Conservation (phyloP, 1,284 basidiomycete species). For the Cutaneotrichosporon cavernicola region DNA sequence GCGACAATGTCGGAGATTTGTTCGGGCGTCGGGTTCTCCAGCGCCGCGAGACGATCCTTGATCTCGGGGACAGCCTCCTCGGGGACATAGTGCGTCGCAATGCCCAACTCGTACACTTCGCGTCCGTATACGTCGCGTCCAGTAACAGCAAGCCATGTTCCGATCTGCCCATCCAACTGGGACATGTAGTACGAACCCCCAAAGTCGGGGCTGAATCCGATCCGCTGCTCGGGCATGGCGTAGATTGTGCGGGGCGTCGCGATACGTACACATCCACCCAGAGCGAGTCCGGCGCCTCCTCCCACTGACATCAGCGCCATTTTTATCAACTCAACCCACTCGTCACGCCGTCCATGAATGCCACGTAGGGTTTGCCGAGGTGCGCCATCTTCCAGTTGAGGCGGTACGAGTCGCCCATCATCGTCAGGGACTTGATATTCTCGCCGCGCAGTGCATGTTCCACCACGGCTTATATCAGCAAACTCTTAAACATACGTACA, state of each 20-base stretch:
- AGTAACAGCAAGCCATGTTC: slow-evolving; percentile 88
- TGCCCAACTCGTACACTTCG: slow-evolving; percentile 78
- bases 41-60: slow-evolving; percentile 46
- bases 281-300: slow-evolving; percentile 86
- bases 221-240: slow-evolving; percentile 95
- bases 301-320: slow-evolving; percentile 65
- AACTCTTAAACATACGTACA: background rate
- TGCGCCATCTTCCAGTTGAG: slow-evolving; percentile 77
- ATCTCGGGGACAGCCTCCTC: slow-evolving; percentile 70
- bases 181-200: slow-evolving; percentile 86
- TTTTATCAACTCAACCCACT: no score
- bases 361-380: slow-evolving; percentile 76
- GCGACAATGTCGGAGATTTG: slow-evolving; percentile 33
- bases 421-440: slow-evolving; percentile 62
- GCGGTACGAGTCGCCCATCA: slow-evolving; percentile 87
- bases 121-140: slow-evolving; percentile 69
- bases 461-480: slow-evolving; percentile 9
- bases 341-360: slow-evolving; percentile 80
- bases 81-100: slow-evolving; percentile 86
- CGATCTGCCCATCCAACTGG: slow-evolving; percentile 83
- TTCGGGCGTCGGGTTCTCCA: slow-evolving; percentile 29
- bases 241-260: slow-evolving; percentile 88
- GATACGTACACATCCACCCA: slow-evolving; percentile 83
- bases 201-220: slow-evolving; percentile 64
- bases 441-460: background rate